phyloP scores from a whole-genome alignment of 352 stramenopile species.

The Phytophthora hibernalis region DNA sequence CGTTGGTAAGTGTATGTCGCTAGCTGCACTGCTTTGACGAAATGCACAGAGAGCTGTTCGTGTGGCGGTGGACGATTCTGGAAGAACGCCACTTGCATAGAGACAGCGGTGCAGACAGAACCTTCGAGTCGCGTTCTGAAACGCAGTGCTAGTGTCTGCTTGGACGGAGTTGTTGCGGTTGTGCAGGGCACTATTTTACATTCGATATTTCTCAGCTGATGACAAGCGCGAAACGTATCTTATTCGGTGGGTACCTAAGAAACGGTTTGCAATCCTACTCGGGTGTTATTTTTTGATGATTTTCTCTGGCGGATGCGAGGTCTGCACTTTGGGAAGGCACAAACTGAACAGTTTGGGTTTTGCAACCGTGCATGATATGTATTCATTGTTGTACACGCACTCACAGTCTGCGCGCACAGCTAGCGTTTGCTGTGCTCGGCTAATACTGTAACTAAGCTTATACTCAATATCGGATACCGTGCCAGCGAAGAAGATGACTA shows the following conservation, averaged over 20 bases:
- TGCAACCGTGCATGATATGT: not conserved
- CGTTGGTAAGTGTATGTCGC: not conserved
- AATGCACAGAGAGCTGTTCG: slow-evolving; percentile 7
- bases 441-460: no score
- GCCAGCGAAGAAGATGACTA: no score
- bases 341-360: not conserved
- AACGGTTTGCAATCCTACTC: not conserved
- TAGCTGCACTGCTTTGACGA: not conserved
- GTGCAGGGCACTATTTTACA: no score
- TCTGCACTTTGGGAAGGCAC: no score
- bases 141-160: not conserved
- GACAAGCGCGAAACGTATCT: not conserved
- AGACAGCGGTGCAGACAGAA: slow-evolving; percentile 8
- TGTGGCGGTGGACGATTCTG: slow-evolving; percentile 2
- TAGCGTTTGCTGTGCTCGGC: no score
- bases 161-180: no score
- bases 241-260: not conserved
- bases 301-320: no score
- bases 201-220: no score
- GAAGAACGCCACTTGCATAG: slow-evolving; percentile 8
- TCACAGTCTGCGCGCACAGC: no score
- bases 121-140: slow-evolving; percentile 30
- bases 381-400: no score
- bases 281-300: not conserved
- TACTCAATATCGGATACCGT: no score